Conservation (phyloP, 1,139 yeast genomes). For the Candida tropicalis region DNA sequence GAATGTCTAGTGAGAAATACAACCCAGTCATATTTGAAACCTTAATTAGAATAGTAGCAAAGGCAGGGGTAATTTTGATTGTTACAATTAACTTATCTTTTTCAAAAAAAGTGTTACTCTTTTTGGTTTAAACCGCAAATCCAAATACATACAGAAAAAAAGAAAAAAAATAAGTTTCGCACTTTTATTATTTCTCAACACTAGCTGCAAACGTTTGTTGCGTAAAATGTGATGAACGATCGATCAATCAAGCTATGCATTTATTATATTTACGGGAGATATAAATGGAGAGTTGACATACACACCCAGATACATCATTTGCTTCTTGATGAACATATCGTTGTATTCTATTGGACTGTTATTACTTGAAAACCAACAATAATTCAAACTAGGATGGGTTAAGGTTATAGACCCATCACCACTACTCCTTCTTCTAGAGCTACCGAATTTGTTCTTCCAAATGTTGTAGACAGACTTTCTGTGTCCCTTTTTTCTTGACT, state of each 20-base stretch:
- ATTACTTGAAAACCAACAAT: conserved; percentile 1
- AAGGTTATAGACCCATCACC: not conserved
- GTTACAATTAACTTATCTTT: no score
- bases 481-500: not conserved
- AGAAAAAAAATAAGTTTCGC: no score
- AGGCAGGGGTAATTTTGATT: no score
- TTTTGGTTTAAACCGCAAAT: no score
- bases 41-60: no score
- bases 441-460: not conserved
- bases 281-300: conserved; percentile 3
- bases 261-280: not conserved
- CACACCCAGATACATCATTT: not conserved
- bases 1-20: no score
- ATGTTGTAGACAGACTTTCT: not conserved
- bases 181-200: no score
- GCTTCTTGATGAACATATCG: not conserved
- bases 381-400: conserved; percentile 1
- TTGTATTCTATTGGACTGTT: not conserved
- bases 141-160: no score
- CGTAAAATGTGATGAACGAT: not conserved
- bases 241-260: not conserved
- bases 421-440: not conserved
- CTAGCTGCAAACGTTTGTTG: no score
- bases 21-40: no score
- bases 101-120: no score